Evolutionary conservation across 768 basidiomycete genomes (phyloP).

Genomic region (Gelatoporia subvermispora): DNA sequence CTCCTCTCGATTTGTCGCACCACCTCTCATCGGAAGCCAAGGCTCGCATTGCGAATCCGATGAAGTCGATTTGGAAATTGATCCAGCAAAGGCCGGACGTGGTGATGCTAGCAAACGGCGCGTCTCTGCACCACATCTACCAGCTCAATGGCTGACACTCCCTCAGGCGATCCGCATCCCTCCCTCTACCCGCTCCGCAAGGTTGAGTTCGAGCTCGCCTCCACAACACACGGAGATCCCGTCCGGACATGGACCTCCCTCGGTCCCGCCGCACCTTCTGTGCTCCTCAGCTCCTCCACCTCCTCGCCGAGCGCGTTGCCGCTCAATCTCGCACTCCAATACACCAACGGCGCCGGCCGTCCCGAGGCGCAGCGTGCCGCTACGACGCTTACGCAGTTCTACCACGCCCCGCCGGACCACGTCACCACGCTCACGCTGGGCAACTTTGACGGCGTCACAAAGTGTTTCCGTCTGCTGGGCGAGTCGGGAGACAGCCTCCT

Average conservation of each 20-base stretch:
- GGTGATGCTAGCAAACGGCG: constrained; percentile 32
- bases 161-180: constrained; percentile 30
- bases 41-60: constrained; percentile 24
- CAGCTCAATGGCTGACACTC: background rate
- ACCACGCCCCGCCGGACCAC: constrained; percentile 30
- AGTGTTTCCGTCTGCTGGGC: constrained; percentile 36
- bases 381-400: constrained; percentile 25
- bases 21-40: constrained; percentile 30
- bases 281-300: constrained; percentile 18
- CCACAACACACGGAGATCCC: constrained; percentile 21
- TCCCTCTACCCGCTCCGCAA: constrained; percentile 28
- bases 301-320: constrained; percentile 17
- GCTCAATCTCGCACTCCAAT: constrained; percentile 27
- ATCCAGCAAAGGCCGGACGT: constrained; percentile 21
- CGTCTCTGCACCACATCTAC: background rate
- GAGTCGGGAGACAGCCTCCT: constrained; percentile 36
- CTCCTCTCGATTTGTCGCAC: constrained; percentile 24
- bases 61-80: constrained; percentile 29
- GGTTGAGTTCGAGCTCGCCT: constrained; percentile 29
- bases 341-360: constrained; percentile 31
- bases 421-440: constrained; percentile 32
- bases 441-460: constrained; percentile 37
- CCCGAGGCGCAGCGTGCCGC: constrained; percentile 24
- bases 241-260: constrained; percentile 23
- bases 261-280: constrained; percentile 15